Evolutionary conservation across 176 grass and related monocot genomes (phyloP).

Genomic region (Ensete ventricosum): DNA sequence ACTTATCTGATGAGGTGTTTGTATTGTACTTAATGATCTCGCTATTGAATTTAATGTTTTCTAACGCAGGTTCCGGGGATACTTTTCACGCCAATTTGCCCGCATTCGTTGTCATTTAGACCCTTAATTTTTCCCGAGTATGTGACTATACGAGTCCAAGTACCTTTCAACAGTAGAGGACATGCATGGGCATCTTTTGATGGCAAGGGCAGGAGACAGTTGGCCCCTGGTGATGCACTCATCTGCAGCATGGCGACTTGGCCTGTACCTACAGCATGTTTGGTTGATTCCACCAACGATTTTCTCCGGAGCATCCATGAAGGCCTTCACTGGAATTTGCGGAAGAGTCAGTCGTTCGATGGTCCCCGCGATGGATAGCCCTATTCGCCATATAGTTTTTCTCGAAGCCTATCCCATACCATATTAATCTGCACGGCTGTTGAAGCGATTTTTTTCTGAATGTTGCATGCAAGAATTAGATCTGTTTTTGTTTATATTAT

Average conservation of each 20-base stretch:
- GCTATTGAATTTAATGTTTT: neutral
- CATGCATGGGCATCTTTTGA: constrained; percentile 91
- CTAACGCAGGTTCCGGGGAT: constrained; percentile 72
- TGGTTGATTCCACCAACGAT: constrained; percentile 72
- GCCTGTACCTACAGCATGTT: constrained; percentile 81
- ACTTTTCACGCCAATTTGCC: constrained; percentile 96
- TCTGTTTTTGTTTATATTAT: neutral
- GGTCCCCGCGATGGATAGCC: constrained; percentile 33
- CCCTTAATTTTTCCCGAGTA: constrained; percentile 85
- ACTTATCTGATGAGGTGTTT: neutral
- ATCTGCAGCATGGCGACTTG: constrained; percentile 92
- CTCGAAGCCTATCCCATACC: neutral
- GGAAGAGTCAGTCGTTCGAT: constrained; percentile 73
- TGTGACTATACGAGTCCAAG: constrained; percentile 68
- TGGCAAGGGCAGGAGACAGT: constrained; percentile 74
- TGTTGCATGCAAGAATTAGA: neutral
- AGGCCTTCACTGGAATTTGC: constrained; percentile 94
- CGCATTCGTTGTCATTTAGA: constrained; percentile 85
- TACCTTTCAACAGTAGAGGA: constrained; percentile 79
- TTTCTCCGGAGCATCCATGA: constrained; percentile 89
- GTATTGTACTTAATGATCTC: neutral
- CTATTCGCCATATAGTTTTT: neutral
- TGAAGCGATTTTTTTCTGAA: neutral
- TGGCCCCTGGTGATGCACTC: constrained; percentile 67
- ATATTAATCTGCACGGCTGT: neutral